These are phyloP conservation scores for Ceratobasidium sp. DNA, from an alignment of 1,284 basidiomycete species.

Conservation along the genomic window DNA sequence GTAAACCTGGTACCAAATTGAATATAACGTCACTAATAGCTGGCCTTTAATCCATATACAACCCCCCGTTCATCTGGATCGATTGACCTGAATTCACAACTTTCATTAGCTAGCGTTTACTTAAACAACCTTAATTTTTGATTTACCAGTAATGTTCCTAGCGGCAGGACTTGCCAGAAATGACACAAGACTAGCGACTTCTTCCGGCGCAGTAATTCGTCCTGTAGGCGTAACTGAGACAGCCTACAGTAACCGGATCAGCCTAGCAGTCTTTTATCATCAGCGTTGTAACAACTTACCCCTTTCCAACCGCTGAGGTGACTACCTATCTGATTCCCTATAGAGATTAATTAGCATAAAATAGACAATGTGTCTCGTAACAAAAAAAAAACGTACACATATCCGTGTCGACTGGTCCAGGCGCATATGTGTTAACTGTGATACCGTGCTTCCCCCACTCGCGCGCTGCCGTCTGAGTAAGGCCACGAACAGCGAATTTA, in stretches of 20 bases:
- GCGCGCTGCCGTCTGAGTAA: slow-evolving; percentile 54
- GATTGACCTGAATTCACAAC: too few relatives aligned
- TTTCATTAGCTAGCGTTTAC: too few relatives aligned
- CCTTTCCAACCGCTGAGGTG: neutral
- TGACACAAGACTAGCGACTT: slow-evolving; percentile 32
- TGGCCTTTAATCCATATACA: too few relatives aligned
- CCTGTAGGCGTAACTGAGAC: neutral
- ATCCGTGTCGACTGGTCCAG: slow-evolving; percentile 47
- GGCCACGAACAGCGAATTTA: slow-evolving; percentile 56
- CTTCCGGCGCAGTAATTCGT: slow-evolving; percentile 26
- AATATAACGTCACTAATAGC: too few relatives aligned
- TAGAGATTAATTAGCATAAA: neutral
- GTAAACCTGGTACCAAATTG: too few relatives aligned
- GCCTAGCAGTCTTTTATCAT: neutral
- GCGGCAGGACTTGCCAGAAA: slow-evolving; percentile 31
- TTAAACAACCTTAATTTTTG: too few relatives aligned
- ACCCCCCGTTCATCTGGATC: too few relatives aligned
- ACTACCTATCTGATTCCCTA: slow-evolving; percentile 22
- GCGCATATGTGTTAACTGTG: slow-evolving; percentile 49
- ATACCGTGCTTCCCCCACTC: slow-evolving; percentile 51
- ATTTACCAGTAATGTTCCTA: slow-evolving; percentile 37
- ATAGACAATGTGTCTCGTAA: neutral
- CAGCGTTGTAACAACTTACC: neutral
- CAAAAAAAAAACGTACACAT: slow-evolving; percentile 49
- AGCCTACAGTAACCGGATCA: neutral